A percentile compares a stretch with the other conserved stretches of the same genome.
Conservation (phyloP, 1,284 basidiomycete species). For the Cutaneotrichosporon curvatum region DNA sequence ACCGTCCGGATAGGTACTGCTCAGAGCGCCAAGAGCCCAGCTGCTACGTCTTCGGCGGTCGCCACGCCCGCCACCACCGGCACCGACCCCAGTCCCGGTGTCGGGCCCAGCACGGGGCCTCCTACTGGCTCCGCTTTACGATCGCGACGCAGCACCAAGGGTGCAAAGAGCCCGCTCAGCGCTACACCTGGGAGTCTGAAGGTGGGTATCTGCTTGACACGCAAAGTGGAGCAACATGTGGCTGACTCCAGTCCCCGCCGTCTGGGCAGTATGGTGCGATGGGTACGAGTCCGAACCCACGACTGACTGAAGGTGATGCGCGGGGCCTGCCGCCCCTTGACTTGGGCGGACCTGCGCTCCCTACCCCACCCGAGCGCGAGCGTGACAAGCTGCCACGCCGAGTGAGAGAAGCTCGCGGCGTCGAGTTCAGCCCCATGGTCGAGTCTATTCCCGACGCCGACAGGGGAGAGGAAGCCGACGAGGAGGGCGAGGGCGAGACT, state of each 20-base stretch:
- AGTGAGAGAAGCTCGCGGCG: background rate
- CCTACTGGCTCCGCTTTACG: too few relatives aligned
- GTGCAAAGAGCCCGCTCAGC: too few relatives aligned
- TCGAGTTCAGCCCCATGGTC: conserved; percentile 10
- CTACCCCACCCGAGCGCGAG: background rate
- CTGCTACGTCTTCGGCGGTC: too few relatives aligned
- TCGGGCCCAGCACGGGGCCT: too few relatives aligned
- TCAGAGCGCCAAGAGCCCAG: too few relatives aligned
- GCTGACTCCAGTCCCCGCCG: conserved; percentile 3
- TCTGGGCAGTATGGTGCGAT: conserved; percentile 30
- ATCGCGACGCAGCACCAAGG: too few relatives aligned
- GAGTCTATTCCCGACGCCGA: conserved; percentile 1
- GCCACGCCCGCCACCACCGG: too few relatives aligned
- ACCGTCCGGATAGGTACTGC: background rate
- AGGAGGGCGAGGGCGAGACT: background rate
- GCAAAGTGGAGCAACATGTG: background rate
- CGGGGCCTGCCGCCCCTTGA: conserved; percentile 30
- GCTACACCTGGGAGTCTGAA: too few relatives aligned
- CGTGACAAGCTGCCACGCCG: background rate
- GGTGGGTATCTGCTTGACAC: too few relatives aligned
- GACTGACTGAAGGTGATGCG: conserved; percentile 8
- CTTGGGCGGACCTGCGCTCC: conserved; percentile 25
- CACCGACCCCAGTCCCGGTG: too few relatives aligned
- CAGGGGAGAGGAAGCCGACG: background rate
- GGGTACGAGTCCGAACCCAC: conserved; percentile 19